These are phyloP conservation scores for Arachnopeziza araneosa DNA, from an alignment of 2,329 filamentous ascomycete genomes.

Conservation along the genomic window DNA sequence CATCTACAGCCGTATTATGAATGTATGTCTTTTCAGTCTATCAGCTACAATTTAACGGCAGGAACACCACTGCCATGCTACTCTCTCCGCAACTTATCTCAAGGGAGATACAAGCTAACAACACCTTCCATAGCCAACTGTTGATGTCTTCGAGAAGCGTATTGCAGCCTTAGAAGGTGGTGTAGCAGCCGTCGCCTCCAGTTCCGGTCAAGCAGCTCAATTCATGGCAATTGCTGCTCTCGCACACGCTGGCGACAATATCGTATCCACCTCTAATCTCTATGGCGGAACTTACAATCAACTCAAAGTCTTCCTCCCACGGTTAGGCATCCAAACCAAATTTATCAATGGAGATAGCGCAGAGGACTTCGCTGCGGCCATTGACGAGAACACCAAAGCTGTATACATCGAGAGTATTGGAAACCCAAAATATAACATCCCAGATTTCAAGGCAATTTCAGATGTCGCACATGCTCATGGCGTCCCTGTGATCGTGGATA, in stretches of 20 bases:
- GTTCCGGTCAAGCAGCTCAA: constrained; percentile 85
- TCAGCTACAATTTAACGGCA: too few relatives aligned
- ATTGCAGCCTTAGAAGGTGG: constrained; percentile 94
- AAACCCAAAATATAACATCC: constrained; percentile 89
- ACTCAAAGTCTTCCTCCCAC: constrained; percentile 83
- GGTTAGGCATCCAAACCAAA: constrained; percentile 83
- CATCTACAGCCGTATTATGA: constrained; percentile 96
- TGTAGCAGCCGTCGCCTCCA: constrained; percentile 74
- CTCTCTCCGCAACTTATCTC: too few relatives aligned
- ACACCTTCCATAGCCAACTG: constrained; percentile 59
- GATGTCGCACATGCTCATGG: constrained; percentile 68
- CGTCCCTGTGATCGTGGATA: constrained; percentile 62
- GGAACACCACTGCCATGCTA: too few relatives aligned
- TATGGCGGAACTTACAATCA: constrained; percentile 98
- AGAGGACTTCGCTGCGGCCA: constrained; percentile 72
- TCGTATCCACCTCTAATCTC: constrained; percentile 82
- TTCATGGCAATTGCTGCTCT: constrained; percentile 85
- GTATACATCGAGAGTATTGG: constrained; percentile 85
- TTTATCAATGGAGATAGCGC: constrained; percentile 78
- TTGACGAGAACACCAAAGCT: constrained; percentile 91
- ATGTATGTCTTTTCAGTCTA: constrained; percentile 44
- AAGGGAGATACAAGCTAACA: background rate
- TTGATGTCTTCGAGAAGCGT: constrained; percentile 94
- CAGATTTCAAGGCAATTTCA: constrained; percentile 82
- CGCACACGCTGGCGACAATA: constrained; percentile 87